phyloP scores from a whole-genome alignment of 2,329 filamentous ascomycete species.

The Sclerotiophoma versabilis region DNA sequence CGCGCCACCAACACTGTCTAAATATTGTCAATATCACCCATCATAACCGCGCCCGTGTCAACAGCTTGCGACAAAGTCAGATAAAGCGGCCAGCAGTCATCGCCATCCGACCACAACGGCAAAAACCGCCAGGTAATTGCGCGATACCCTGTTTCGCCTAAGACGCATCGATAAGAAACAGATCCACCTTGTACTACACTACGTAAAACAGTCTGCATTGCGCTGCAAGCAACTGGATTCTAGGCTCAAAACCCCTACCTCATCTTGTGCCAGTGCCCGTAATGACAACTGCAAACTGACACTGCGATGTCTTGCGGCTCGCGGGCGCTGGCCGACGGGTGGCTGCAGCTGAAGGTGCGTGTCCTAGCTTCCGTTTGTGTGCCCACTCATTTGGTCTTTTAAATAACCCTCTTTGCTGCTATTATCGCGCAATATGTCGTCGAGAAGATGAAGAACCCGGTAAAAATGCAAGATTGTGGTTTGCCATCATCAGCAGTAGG shows the following conservation, averaged over 20 bases:
- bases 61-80: slow-evolving; percentile 34
- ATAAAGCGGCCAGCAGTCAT: slow-evolving; percentile 34
- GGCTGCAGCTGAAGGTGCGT: slow-evolving; percentile 38
- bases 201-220: slow-evolving; percentile 8
- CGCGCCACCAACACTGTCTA: slow-evolving; percentile 46
- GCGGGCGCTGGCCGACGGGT: slow-evolving; percentile 16
- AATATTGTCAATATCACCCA: slow-evolving; percentile 45
- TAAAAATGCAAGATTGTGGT: not conserved
- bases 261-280: slow-evolving; percentile 26
- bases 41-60: slow-evolving; percentile 41
- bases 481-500: not conserved
- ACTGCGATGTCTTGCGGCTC: slow-evolving; percentile 12
- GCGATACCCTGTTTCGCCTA: slow-evolving; percentile 23
- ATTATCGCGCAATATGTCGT: not conserved
- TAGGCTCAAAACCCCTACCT: slow-evolving; percentile 1
- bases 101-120: slow-evolving; percentile 31
- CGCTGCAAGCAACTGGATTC: slow-evolving; percentile 2
- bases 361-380: slow-evolving; percentile 29
- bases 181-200: slow-evolving; percentile 19
- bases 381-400: slow-evolving; percentile 22
- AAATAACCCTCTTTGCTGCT: not conserved
- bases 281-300: slow-evolving; percentile 17
- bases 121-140: slow-evolving; percentile 30
- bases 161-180: slow-evolving; percentile 14
- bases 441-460: not conserved